Evolutionary conservation across 2,329 filamentous ascomycete genomes (phyloP), one percentile per base, ranked within the genome.

Genomic region (Aspergillus sp.): DNA sequence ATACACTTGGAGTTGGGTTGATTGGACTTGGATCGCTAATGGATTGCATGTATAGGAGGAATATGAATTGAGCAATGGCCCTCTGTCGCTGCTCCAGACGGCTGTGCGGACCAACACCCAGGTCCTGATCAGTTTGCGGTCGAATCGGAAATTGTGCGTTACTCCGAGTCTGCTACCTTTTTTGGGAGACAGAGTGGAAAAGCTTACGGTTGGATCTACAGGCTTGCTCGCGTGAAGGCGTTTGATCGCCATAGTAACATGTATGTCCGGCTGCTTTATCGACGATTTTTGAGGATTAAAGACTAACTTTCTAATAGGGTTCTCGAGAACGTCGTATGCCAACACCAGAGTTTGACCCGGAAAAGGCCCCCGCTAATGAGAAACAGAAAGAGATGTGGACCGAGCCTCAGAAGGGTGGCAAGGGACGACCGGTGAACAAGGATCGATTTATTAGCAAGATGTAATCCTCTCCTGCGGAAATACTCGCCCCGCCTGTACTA

Each of bases 211-310:
- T 30, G 22, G 8, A 17, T 48, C 20, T 22, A 18, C 39, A 60
- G 83, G 48, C 88, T 99, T 55, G 95, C 93, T 51, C 89, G 95
- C 63, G 93, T 99, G 71, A 99, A 99, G 83, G 95, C 95, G 6
- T 99, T 99, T 75, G 95, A 99, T 78, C 85, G 95, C 60, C 95
- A 99, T 79, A 98, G 93, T 85, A 99, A 99, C 80, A 98, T 99
- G 95, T 57, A 54, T 17, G 55, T 54, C 20, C 22, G 22, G 22
- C 22, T 4, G 15, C 7, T 8, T 36, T 13, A 3, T 22, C 15
- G 7, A n/a, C 15, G 17, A 9, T 32, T 47, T 6, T 11, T 54
- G 20, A 9, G 12, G 18, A 30, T 20, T 9, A 15, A 18, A 17
- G 8, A 38, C 32, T 36, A 41, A 42, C 49, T 53, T 13, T 36